Base-by-base conservation (phyloP, 805 yeast species). In the Zygosaccharomyces kombuchaensis region DNA sequence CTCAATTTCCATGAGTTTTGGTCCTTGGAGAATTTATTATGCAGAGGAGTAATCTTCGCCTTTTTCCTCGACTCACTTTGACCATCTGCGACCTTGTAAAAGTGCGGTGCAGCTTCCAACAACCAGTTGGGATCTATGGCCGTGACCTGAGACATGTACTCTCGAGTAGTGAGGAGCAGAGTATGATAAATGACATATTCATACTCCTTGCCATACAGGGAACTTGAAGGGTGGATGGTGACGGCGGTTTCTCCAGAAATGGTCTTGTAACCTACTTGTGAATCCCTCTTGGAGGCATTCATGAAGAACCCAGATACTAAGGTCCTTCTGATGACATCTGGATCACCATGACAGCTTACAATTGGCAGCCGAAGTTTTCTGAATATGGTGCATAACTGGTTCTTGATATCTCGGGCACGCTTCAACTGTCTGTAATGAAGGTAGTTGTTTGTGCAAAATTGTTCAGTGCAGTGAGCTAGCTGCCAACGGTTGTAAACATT, bases 71-170 rank as follows among this genome's bases (percentile, higher is more conserved):
- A 68, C 47, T 72, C 75, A 56, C 79, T 75, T 48, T 69, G 63
- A 2, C 76, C 72, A 56, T 80, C 85, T 0, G 81, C 75, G 13
- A 73, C 75, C 58, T 78, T 78, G 73, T 84, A 91, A 64, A 82
- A 88, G 36, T 77, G 80, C 3, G 90, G 87, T 6, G 90, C 88
- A 38, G 59, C 51, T 63, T 83, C 77, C 38, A 79, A 67, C 26
- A 91, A 69, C 96, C 96, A 87, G 51, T 73, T 74, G 0, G 96
- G 86, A 42, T 88, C 89, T 29, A 93, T 79, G n/a, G 77, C 76
- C 13, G 90, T 84, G 23, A 84, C 82, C 55, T 88, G 88, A 45
- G 93, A 85, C 96, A 91, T 88, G 59, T 86, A 93, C 71, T 91
- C 98, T 59, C 82, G 81, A 12, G 85, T 77, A 0, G 99, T 91